phyloP scores from a whole-genome alignment of 306 rosid species.

The Arachis stenosperma region DNA sequence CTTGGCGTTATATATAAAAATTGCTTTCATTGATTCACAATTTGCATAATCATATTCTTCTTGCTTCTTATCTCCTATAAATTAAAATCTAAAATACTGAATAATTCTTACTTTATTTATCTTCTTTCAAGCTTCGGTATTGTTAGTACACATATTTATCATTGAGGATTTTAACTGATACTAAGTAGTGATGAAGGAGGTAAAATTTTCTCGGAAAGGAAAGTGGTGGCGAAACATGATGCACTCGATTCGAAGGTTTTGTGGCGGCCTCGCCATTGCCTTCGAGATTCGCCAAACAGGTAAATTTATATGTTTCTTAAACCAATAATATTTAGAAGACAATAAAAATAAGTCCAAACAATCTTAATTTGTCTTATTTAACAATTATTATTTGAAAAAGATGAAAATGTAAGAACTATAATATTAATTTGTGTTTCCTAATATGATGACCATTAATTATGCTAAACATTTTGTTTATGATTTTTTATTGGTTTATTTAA shows the following conservation, averaged over 20 bases:
- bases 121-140: neutral
- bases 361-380: too few species aligned
- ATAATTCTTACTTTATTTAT: neutral
- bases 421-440: neutral
- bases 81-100: neutral
- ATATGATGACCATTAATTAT: neutral
- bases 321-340: too few species aligned
- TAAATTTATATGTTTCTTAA: conserved; percentile 1
- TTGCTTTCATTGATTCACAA: neutral
- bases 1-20: neutral
- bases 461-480: neutral
- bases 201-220: conserved; percentile 40
- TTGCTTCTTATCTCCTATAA: neutral
- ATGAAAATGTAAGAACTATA: neutral
- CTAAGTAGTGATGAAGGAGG: conserved; percentile 29
- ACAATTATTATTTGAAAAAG: too few species aligned
- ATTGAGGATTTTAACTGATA: neutral
- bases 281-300: conserved; percentile 60
- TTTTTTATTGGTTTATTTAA: neutral
- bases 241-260: conserved; percentile 46
- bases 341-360: too few species aligned
- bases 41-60: neutral
- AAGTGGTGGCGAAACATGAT: conserved; percentile 59
- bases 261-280: conserved; percentile 51
- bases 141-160: conserved; percentile 9